Conservation (phyloP, 495 filamentous ascomycete species). For the Trichoderma reesei region DNA sequence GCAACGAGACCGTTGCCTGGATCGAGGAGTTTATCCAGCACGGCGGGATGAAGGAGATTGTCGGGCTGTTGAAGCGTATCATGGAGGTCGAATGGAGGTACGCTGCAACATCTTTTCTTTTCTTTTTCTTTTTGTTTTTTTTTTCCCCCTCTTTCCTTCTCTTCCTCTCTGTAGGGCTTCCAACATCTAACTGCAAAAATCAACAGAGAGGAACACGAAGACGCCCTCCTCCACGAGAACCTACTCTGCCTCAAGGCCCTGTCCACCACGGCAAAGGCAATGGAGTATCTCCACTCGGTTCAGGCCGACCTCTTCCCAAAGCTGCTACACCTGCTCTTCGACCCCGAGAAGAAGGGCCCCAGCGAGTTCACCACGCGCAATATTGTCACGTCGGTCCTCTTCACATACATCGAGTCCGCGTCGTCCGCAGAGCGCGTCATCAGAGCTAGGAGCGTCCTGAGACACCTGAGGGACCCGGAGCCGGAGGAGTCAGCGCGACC, state of each 20-base stretch:
- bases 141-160: neutral
- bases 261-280: constrained; percentile 77
- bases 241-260: constrained; percentile 90
- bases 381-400: constrained; percentile 77
- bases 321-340: constrained; percentile 80
- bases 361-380: constrained; percentile 88
- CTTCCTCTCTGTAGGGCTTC: neutral
- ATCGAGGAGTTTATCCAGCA: constrained; percentile 81
- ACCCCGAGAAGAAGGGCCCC: constrained; percentile 92
- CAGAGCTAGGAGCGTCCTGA: constrained; percentile 59
- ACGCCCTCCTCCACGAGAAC: constrained; percentile 82
- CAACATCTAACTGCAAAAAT: constrained; percentile 9
- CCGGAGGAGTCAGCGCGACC: constrained; percentile 65
- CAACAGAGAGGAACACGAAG: constrained; percentile 87
- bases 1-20: constrained; percentile 93
- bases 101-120: constrained; percentile 20
- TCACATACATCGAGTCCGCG: constrained; percentile 66
- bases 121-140: neutral
- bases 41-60: constrained; percentile 88
- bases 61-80: constrained; percentile 74
- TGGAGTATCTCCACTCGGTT: constrained; percentile 70
- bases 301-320: constrained; percentile 77
- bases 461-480: constrained; percentile 72
- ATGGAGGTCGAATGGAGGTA: constrained; percentile 96
- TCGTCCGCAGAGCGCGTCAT: constrained; percentile 41